Evolutionary conservation across 164 flowering plant genomes (phyloP).

Genomic region (Stephania yunnanensis): DNA sequence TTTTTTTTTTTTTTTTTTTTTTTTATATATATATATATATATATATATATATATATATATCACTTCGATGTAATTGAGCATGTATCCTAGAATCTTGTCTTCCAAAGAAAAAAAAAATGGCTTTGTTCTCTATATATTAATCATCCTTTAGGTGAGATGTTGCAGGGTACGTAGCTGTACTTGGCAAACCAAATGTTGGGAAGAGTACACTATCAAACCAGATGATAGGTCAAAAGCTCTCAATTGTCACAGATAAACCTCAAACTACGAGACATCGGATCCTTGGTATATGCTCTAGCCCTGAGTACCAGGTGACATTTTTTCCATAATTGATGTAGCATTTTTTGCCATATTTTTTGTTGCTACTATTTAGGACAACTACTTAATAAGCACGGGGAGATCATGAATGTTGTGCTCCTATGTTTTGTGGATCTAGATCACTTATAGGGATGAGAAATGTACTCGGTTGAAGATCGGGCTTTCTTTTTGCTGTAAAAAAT

Average conservation of each 20-base stretch:
- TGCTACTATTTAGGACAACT: not conserved
- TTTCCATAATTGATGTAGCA: slow-evolving; percentile 9
- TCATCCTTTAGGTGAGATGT: slow-evolving; percentile 6
- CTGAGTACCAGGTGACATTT: slow-evolving; percentile 76
- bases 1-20: no score
- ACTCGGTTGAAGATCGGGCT: not conserved
- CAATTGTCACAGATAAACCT: slow-evolving; percentile 95
- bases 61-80: no score
- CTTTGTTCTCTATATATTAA: not conserved
- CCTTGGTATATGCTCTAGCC: slow-evolving; percentile 87
- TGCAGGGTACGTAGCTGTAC: slow-evolving; percentile 91
- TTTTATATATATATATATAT: no score
- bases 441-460: not conserved
- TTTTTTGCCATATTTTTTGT: not conserved
- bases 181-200: slow-evolving; percentile 97
- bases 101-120: no score
- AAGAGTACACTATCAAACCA: slow-evolving; percentile 95
- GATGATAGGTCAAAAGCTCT: slow-evolving; percentile 94
- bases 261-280: slow-evolving; percentile 94
- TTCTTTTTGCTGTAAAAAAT: not conserved
- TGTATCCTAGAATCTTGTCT: no score
- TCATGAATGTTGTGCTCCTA: not conserved
- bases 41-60: no score
- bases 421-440: not conserved
- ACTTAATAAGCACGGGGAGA: not conserved